Evolutionary conservation across 768 basidiomycete species (phyloP), one percentile per base, ranked within the genome.

Genomic region (Rubroboletus satanas): DNA sequence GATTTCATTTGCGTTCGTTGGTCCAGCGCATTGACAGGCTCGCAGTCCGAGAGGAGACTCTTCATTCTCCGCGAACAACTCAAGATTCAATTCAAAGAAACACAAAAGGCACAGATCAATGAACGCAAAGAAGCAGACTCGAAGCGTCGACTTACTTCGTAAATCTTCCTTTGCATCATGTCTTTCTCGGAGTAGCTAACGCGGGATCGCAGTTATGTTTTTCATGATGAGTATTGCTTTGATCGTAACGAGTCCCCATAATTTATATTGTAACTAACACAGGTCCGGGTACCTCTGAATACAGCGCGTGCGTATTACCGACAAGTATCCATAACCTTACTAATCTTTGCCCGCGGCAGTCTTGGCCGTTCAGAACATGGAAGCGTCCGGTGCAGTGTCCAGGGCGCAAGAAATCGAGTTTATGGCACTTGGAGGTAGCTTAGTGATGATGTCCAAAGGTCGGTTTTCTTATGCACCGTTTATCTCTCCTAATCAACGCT

Each of bases 351-450:
- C 44, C 32, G 45, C 55, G 49, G 11, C 49, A 76, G 74, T 94
- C 14, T 76, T 96, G 46, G 92, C 94, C 1, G 88, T 95, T 17
- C 94, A 97, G 73, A 96, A 98, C 65, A 85, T 96, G 81, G 86
- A 89, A 57, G 91, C 90, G 1, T 83, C 83, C 1, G 83, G 87
- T 8, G 80, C 82, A 1, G 80, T 96, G 43, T 78, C 80, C 2
- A 84, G 82, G 59, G 83, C 86, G 36, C 87, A 93, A 64, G 85
- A 88, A 57, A 84, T 95, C 53, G 93, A 97, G 74, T 93, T 94
- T 65, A 85, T 84, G 63, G 94, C 90, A 7, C 77, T 94, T 17
- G 83, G 84, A 62, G 88, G 88, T 2, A 88, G 86, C 63, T 71
- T 94, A 47, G 85, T 82, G 53, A 90, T 91, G 87, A 94, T 94